phyloP scores from a whole-genome alignment of 108 stramenopile genomes.

The Skeletonema marinoi region DNA sequence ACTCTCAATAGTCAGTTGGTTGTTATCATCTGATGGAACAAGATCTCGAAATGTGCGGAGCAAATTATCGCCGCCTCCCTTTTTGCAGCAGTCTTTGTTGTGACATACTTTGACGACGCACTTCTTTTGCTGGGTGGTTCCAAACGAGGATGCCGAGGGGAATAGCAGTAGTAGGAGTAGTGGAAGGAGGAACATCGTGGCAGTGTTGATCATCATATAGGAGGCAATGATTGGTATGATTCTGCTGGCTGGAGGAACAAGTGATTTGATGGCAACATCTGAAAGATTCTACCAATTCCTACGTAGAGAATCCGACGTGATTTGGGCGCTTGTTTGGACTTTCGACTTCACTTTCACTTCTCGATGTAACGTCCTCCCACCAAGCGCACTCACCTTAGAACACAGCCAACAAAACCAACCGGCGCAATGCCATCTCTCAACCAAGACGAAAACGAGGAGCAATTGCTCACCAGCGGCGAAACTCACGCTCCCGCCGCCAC shows the following conservation, averaged over 20 bases:
- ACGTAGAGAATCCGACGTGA: neutral
- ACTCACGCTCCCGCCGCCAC: neutral
- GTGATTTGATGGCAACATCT: too few species aligned
- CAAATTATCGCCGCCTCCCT: slow-evolving; percentile 35
- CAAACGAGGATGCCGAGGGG: neutral
- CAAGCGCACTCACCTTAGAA: too few species aligned
- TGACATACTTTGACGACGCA: slow-evolving; percentile 44
- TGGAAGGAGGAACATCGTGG: neutral
- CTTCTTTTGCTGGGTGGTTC: neutral
- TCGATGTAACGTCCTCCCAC: too few species aligned
- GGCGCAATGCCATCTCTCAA: neutral
- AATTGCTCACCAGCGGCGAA: neutral
- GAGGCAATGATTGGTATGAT: neutral
- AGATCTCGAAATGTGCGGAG: slow-evolving; percentile 40
- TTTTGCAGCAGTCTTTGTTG: slow-evolving; percentile 47
- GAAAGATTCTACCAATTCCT: neutral
- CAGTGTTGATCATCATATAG: neutral
- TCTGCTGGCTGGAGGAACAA: neutral
- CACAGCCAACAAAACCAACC: neutral
- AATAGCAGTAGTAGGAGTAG: neutral
- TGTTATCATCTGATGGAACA: slow-evolving; percentile 18
- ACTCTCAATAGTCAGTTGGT: slow-evolving; percentile 25
- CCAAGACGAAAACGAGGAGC: neutral
- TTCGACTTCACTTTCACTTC: too few species aligned
- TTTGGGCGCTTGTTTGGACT: too few species aligned